These are phyloP conservation scores for Cinnamomum chago DNA, from an alignment of 164 flowering plant genomes.

Conservation along the genomic window DNA sequence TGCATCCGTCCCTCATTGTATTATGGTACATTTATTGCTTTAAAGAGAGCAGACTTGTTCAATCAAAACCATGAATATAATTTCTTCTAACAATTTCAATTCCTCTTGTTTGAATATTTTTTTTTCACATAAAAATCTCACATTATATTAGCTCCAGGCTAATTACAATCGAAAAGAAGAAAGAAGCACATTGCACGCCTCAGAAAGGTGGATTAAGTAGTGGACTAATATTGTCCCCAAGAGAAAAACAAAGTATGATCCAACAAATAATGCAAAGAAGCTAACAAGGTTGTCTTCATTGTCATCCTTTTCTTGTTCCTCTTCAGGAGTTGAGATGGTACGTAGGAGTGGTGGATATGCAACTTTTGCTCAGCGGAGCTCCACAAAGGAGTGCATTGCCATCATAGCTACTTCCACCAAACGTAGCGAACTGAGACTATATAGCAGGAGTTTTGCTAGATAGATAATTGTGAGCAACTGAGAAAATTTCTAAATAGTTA, in stretches of 20 bases:
- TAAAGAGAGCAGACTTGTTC: too few species aligned
- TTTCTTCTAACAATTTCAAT: too few species aligned
- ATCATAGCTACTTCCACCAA: slow-evolving; percentile 15
- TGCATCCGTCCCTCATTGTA: too few species aligned
- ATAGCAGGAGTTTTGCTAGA: slow-evolving; percentile 13
- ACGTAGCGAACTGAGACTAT: slow-evolving; percentile 17
- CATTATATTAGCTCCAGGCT: too few species aligned
- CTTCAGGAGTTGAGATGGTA: not conserved
- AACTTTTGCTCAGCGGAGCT: not conserved
- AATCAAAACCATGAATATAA: too few species aligned
- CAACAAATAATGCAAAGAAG: slow-evolving; percentile 4
- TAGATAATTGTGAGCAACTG: slow-evolving; percentile 23
- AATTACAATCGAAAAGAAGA: too few species aligned
- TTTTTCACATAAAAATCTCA: too few species aligned
- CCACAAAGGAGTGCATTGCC: slow-evolving; percentile 15
- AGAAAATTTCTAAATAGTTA: slow-evolving; percentile 11
- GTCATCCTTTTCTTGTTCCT: not conserved
- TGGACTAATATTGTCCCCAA: not conserved
- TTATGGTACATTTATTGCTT: too few species aligned
- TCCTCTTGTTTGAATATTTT: too few species aligned
- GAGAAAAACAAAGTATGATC: not conserved
- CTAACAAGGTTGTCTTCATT: not conserved
- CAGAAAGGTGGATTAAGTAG: not conserved
- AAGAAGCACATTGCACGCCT: too few species aligned
- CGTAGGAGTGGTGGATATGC: not conserved